Evolutionary conservation across 2,329 filamentous ascomycete species (phyloP), one percentile per base, ranked within the genome.

Genomic region (Trichoderma harzianum): DNA sequence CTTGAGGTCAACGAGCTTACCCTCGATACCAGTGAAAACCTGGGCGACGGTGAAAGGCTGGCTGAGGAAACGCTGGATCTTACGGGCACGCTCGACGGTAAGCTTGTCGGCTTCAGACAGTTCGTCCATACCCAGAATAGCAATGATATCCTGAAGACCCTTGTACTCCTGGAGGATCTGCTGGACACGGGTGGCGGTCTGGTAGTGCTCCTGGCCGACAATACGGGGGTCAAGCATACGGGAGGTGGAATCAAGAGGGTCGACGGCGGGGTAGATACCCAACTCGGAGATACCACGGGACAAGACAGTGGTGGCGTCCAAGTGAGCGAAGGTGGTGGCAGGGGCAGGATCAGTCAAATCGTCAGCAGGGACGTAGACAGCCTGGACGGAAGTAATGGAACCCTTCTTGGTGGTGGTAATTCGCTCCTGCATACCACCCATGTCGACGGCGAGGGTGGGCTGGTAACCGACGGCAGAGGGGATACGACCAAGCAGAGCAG

Each of bases 81-180:
- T 98, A 89, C 96, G 95, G 86, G 96, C 96, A 91, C 96, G 96
- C 92, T 99, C 96, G 90, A 99, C 96, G 80, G 96, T 98, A 81
- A 99, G 91, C 92, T 99, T 98, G 86, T 99, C 96, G 80, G 93
- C 93, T 90, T 98, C 96, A 76, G 96, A 98, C 87, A 99, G 88
- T 85, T 99, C 96, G 86, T 99, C 96, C 96, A 99, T 98, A 92
- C 95, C 95, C 84, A 98, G 87, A 94, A 99, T 99, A 86, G 96
- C 96, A 89, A 98, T 98, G 91, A 99, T 99, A 89, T 99, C 96
- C 89, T 99, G 96, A 78, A 99, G 94, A 76, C 95, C 98, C 93
- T 98, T 98, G 93, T 99, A 99, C 90, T 98, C 96, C 88, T 99
- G 96, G 84, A 99, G 92, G 87, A 98, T 98, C 88, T 97, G 94